phyloP scores from a whole-genome alignment of 192 early-diverging fungal genomes.

The Chytriomyces sp. region DNA sequence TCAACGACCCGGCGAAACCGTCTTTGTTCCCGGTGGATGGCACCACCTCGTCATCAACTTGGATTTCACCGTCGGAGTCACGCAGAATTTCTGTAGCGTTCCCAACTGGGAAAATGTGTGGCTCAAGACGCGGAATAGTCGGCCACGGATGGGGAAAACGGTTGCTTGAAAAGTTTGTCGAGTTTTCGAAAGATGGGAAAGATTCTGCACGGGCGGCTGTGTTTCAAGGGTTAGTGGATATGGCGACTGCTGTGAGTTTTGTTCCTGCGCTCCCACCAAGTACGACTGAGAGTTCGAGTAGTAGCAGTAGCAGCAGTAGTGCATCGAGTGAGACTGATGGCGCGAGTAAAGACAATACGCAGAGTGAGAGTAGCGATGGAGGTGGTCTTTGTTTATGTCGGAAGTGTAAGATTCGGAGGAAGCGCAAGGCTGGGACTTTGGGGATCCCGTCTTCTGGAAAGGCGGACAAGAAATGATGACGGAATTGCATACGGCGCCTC shows the following conservation, averaged over 20 bases:
- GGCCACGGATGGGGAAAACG: constrained; percentile 42
- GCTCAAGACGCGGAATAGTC: constrained; percentile 60
- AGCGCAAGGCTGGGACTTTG: constrained; percentile 34
- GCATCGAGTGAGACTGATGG: constrained; percentile 19
- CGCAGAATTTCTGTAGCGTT: constrained; percentile 77
- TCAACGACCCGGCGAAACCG: constrained; percentile 77
- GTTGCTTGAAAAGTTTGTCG: constrained; percentile 26
- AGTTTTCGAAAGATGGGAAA: neutral
- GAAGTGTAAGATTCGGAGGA: constrained; percentile 61
- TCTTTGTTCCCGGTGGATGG: constrained; percentile 86
- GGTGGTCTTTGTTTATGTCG: constrained; percentile 63
- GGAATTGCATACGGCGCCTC: no score
- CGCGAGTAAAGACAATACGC: constrained; percentile 25
- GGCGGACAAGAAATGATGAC: no score
- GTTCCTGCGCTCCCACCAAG: constrained; percentile 24
- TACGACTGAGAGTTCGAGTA: no score
- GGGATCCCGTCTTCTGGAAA: neutral
- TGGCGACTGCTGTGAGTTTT: constrained; percentile 2
- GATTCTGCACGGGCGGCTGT: neutral
- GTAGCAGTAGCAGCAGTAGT: constrained; percentile 16
- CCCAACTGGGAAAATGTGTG: constrained; percentile 73
- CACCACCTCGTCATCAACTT: constrained; percentile 80
- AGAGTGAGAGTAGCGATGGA: constrained; percentile 33
- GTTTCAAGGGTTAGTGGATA: constrained; percentile 16
- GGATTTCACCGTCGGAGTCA: constrained; percentile 77